Conservation (phyloP, 371 early-diverging fungal species). For the Actinomucor elegans region DNA sequence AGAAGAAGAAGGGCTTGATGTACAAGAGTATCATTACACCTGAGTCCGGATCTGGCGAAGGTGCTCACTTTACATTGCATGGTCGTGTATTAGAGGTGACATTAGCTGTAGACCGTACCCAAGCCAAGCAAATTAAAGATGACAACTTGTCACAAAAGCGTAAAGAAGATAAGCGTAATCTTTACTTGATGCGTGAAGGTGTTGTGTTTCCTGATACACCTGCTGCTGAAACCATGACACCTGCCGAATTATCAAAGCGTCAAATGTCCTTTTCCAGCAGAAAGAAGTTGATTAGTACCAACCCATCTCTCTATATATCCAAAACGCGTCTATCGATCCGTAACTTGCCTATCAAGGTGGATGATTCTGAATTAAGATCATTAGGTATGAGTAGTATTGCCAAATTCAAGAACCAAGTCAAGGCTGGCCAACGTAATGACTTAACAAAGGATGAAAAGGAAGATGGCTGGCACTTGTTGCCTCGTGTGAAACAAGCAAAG, state of each 20-base stretch:
- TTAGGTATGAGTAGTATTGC: constrained; percentile 65
- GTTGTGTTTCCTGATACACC: constrained; percentile 87
- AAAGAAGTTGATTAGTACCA: constrained; percentile 72
- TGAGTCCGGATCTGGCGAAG: constrained; percentile 60
- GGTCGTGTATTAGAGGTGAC: constrained; percentile 83
- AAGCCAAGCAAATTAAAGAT: constrained; percentile 69
- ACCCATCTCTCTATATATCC: constrained; percentile 88
- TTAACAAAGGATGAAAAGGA: constrained; percentile 72
- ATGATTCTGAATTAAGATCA: constrained; percentile 67
- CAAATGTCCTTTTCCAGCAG: constrained; percentile 76
- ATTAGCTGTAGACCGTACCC: constrained; percentile 73
- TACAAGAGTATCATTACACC: constrained; percentile 68
- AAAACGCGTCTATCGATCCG: constrained; percentile 87
- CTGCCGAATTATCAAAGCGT: constrained; percentile 76
- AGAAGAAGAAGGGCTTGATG: constrained; percentile 58
- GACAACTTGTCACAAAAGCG: constrained; percentile 60
- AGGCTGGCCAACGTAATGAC: constrained; percentile 60
- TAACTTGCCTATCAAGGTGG: constrained; percentile 75
- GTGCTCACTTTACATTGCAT: constrained; percentile 70
- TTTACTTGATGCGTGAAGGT: constrained; percentile 76
- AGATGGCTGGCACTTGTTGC: constrained; percentile 73
- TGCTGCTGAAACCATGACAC: constrained; percentile 70
- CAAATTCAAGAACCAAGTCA: constrained; percentile 84
- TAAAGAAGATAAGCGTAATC: constrained; percentile 80
- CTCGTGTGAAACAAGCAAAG: constrained; percentile 79